Base-by-base conservation (phyloP, 1,284 basidiomycete species). In the Heterobasidion annosum region DNA sequence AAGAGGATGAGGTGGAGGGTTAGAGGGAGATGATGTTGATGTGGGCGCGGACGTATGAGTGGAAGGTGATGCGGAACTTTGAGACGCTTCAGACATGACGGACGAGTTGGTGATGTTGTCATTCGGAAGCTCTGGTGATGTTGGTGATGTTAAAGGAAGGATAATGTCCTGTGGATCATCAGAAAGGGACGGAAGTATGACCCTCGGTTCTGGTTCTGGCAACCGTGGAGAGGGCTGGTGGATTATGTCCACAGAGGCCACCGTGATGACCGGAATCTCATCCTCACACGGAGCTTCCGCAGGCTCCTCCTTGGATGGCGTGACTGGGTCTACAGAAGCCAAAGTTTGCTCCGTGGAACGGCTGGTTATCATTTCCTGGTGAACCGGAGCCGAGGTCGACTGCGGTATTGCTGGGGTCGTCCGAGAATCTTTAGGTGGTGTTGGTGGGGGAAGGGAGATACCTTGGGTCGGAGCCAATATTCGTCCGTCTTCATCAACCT, bases 1-100 rank as follows among this genome's bases (percentile, higher is more conserved):
- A 2, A 84, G 69, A 1, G 69, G 46, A 15, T 47, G 48, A 52
- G 43, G 8, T 33, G 54, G 49, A 44, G 51, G 44, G 52, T 52
- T 42, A 52, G 57, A 51, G 34, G 56, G 56, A 8, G 57, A 32
- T 42, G 45, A n/a, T 15, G 35, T 44, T 8, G 49, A 13, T 49
- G 48, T 8, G 10, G 45, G 8, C 2, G 19, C 13, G 35, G 48
- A n/a, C 2, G 18, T 6, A 32, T 48, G 8, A 1, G 19, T 8
- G 16, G 10, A 47, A 25, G 13, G n/a, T 9, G 15, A 34, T 9
- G 34, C 18, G 13, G 25, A 33, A 48, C 46, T 15, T 48, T 16
- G 25, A 25, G 25, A 25, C 3, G 25, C 25, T 25, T 25, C 25
- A 3, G 25, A 12, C 34, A 35, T 40, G 37, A 40, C n/a, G 37